These are phyloP conservation scores for Amylostereum areolatum DNA, from an alignment of 1,284 basidiomycete species.

Conservation along the genomic window DNA sequence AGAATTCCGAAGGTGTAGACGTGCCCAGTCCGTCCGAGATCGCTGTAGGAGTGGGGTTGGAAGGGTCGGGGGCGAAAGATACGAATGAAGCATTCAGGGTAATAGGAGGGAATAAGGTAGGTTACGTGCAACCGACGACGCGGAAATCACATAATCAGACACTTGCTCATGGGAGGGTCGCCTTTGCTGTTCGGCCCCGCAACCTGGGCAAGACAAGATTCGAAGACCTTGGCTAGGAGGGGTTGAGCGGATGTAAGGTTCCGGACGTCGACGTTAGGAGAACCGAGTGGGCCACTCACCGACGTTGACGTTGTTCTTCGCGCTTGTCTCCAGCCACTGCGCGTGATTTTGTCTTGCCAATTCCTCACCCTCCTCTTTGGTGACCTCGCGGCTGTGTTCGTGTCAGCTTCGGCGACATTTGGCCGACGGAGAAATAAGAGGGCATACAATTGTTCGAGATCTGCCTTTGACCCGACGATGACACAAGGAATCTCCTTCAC, in stretches of 20 bases:
- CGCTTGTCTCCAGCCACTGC: conserved; percentile 85
- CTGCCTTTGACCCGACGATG: conserved; percentile 93
- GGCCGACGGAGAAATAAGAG: conserved; percentile 4
- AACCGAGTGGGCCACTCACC: conserved; percentile 47
- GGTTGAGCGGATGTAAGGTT: conserved; percentile 7
- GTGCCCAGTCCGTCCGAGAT: neutral
- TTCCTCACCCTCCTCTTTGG: conserved; percentile 66
- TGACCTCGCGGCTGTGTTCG: conserved; percentile 62
- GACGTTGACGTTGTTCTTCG: conserved; percentile 86
- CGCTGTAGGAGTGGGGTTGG: no score
- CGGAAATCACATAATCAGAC: conserved; percentile 61
- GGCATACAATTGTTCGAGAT: conserved; percentile 69
- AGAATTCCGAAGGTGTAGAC: conserved; percentile 9
- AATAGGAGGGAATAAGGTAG: conserved; percentile 5
- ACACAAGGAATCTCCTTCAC: conserved; percentile 90
- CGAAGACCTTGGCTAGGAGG: conserved; percentile 76
- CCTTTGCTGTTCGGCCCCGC: conserved; percentile 65
- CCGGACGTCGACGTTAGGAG: conserved; percentile 1
- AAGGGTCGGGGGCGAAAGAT: conserved; percentile 1
- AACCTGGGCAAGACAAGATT: conserved; percentile 83
- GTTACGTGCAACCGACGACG: neutral
- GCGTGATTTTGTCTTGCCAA: conserved; percentile 72
- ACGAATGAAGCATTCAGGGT: conserved; percentile 5
- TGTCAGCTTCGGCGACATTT: neutral
- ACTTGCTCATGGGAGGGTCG: conserved; percentile 53